Evolutionary conservation across 2,329 filamentous ascomycete species (phyloP).

Genomic region (Boeremia exigua): DNA sequence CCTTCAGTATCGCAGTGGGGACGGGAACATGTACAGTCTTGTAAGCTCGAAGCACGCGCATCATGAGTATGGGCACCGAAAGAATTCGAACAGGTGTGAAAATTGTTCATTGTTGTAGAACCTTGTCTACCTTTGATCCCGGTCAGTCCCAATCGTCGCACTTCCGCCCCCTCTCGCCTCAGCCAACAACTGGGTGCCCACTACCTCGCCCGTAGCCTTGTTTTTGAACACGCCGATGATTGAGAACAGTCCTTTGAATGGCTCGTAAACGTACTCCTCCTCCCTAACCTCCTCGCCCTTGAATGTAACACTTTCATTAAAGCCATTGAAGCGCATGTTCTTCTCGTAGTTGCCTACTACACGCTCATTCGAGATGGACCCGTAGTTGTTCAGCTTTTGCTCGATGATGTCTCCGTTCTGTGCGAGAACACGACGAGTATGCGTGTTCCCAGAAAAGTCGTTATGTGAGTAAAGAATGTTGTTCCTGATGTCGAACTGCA

Average conservation of each 20-base stretch:
- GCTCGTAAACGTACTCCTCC: slow-evolving; percentile 61
- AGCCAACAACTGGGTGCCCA: slow-evolving; percentile 59
- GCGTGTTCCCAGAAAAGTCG: slow-evolving; percentile 61
- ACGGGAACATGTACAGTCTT: too few relatives aligned
- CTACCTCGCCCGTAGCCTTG: slow-evolving; percentile 55
- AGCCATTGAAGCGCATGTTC: slow-evolving; percentile 64
- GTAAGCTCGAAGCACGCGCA: too few relatives aligned
- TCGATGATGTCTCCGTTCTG: slow-evolving; percentile 64
- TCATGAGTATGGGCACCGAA: neutral
- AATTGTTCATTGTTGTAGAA: neutral
- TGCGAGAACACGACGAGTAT: slow-evolving; percentile 62
- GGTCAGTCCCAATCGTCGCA: slow-evolving; percentile 54
- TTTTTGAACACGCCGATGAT: slow-evolving; percentile 57
- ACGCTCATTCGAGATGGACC: slow-evolving; percentile 51
- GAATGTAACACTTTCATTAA: slow-evolving; percentile 47
- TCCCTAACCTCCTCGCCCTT: slow-evolving; percentile 58
- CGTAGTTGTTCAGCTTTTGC: slow-evolving; percentile 61
- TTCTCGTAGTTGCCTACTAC: slow-evolving; percentile 58
- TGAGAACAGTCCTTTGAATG: slow-evolving; percentile 56
- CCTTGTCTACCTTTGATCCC: slow-evolving; percentile 3
- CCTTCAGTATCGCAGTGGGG: too few relatives aligned
- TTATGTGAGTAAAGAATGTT: slow-evolving; percentile 68
- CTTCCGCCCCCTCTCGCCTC: slow-evolving; percentile 61
- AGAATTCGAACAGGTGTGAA: too few relatives aligned
- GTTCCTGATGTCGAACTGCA: slow-evolving; percentile 58